phyloP scores from a whole-genome alignment of 306 rosid species.

The Quercus rubra region DNA sequence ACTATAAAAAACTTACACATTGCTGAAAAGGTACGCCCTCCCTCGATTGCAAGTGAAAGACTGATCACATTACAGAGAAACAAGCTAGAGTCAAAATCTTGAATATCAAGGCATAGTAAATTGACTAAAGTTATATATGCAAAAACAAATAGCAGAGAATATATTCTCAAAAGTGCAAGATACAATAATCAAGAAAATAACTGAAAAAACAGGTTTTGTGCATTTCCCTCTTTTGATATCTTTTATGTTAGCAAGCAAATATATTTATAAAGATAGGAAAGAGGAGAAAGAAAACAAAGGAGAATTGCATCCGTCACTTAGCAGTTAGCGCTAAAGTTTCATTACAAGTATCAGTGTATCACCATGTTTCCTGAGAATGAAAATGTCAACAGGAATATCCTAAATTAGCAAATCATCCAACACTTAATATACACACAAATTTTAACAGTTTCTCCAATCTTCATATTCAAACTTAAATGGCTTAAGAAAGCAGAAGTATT shows the following conservation, averaged over 20 bases:
- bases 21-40: slow-evolving; percentile 79
- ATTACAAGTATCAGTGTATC: not conserved
- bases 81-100: slow-evolving; percentile 31
- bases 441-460: not conserved
- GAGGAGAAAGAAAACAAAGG: not conserved
- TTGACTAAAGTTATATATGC: not conserved
- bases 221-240: not conserved
- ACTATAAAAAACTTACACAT: slow-evolving; percentile 62
- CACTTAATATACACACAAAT: not conserved
- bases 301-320: not conserved
- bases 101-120: not conserved
- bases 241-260: not conserved
- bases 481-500: not conserved
- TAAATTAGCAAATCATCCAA: not conserved
- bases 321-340: not conserved
- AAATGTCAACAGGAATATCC: not conserved
- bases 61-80: slow-evolving; percentile 43
- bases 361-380: not conserved
- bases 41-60: slow-evolving; percentile 71
- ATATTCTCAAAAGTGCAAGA: not conserved
- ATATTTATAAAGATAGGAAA: not conserved
- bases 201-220: not conserved
- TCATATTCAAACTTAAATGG: not conserved
- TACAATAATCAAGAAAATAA: too few relatives aligned
- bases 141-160: not conserved